Base-by-base conservation (phyloP, 352 stramenopile genomes). In the Phytophthora palmivora region DNA sequence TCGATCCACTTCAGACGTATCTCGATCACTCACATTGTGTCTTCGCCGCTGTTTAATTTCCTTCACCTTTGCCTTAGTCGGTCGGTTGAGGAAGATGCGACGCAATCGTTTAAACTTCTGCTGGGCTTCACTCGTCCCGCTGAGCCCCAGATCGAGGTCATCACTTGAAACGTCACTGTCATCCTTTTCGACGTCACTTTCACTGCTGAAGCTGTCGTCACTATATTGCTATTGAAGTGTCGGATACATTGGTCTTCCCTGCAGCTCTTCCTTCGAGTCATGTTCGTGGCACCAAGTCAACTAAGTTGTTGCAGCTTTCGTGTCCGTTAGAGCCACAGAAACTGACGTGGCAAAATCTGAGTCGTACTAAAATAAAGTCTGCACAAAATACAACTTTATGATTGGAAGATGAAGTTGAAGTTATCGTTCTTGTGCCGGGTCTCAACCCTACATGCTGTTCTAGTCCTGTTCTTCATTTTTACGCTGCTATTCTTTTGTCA, bases 41-140 rank as follows among this genome's bases (percentile, higher is more conserved):
- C 54, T 39, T n/a, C 51, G 38, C 10, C 61, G 21, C 30, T 68
- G 19, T 37, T 66, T 39, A 26, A n/a, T 45, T 24, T 53, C 28
- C 5, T 42, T 52, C n/a, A 50, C 24, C 45, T 58, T 73, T 0
- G 2, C 7, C 6, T 65, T 68, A 0, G 14, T 37, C 9, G 78
- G 78, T n/a, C 73, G 74, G 39, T 76, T 91, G 26, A 91, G 64
- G 56, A 89, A 91, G 50, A 91, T 91, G 44, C 82, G 82, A 10
- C 82, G 74, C 34, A 91, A 62, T 4, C 82, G 73, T 28, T 76
- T 61, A 38, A 91, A 73, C 28, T 87, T 88, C 16, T 62, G 58
- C 14, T 78, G 70, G 18, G 63, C 52, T 4, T 69, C 59, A 14
- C 57, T 80, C 43, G 70, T 82, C 38, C 78, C 57, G 14, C 62